Percentiles rank a stretch among this genome's conserved stretches.
These are phyloP conservation scores for Ustilago sp. DNA, from an alignment of 1,284 basidiomycete species.

Conservation along the genomic window DNA sequence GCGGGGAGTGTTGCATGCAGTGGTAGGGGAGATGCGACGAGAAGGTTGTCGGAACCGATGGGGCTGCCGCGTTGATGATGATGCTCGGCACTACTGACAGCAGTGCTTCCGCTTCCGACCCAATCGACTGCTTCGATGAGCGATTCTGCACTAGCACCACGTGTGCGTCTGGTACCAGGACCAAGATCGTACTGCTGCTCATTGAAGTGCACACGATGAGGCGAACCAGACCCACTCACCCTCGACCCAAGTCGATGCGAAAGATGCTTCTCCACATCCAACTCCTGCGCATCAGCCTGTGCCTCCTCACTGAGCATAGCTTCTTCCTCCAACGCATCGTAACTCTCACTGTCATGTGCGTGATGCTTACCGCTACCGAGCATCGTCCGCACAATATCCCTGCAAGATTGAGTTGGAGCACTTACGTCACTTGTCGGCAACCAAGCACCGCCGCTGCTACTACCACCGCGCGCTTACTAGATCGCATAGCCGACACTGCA, in stretches of 20 bases:
- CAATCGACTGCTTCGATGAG: constrained; percentile 30
- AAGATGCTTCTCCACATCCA: constrained; percentile 36
- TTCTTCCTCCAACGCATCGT: constrained; percentile 44
- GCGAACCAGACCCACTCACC: constrained; percentile 22
- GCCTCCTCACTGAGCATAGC: constrained; percentile 39
- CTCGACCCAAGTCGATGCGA: constrained; percentile 11
- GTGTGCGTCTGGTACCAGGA: neutral
- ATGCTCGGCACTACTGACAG: constrained; percentile 15
- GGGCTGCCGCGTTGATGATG: constrained; percentile 4
- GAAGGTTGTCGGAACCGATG: neutral
- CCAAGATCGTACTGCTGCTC: constrained; percentile 1
- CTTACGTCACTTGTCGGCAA: constrained; percentile 8
- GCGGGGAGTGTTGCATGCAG: constrained; percentile 51
- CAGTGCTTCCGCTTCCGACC: constrained; percentile 43
- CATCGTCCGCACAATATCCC: constrained; percentile 21
- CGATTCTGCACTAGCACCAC: constrained; percentile 31
- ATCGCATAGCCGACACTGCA: constrained; percentile 13
- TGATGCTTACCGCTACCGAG: constrained; percentile 19
- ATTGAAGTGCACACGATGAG: constrained; percentile 50
- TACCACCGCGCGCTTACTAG: constrained; percentile 8
- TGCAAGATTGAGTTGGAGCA: constrained; percentile 18
- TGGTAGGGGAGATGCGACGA: constrained; percentile 49
- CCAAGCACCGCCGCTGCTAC: constrained; percentile 1
- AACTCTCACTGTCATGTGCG: constrained; percentile 18
- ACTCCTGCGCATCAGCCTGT: constrained; percentile 32